These are phyloP conservation scores for Sanghuangporus baumii DNA, from an alignment of 1,284 basidiomycete genomes.

Conservation along the genomic window DNA sequence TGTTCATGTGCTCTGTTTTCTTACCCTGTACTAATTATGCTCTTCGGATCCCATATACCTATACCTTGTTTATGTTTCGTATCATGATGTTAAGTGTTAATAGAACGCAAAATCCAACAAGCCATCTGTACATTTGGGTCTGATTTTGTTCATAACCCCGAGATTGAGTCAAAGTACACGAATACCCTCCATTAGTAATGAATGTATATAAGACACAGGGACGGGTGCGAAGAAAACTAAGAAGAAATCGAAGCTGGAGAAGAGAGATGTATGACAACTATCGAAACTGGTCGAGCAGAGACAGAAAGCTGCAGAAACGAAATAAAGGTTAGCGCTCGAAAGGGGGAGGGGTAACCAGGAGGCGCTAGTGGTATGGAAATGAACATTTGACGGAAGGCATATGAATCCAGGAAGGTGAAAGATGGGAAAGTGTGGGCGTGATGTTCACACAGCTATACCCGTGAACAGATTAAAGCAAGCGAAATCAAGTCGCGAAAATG, in stretches of 20 bases:
- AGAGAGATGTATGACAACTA: background rate
- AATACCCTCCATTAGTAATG: constrained; percentile 16
- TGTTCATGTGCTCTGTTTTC: background rate
- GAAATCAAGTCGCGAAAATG: background rate
- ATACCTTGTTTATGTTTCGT: background rate
- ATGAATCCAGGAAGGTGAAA: background rate
- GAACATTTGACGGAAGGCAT: background rate
- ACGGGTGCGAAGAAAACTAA: background rate
- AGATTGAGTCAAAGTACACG: constrained; percentile 9
- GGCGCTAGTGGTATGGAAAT: background rate
- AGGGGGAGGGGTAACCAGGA: background rate
- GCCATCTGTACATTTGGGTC: background rate
- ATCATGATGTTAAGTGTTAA: background rate
- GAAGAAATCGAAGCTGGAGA: background rate
- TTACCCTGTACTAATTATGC: background rate
- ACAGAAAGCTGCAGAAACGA: background rate
- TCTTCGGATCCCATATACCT: constrained; percentile 1
- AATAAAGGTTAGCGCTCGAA: background rate
- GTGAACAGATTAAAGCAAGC: constrained; percentile 6
- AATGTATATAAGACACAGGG: constrained; percentile 10
- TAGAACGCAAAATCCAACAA: background rate
- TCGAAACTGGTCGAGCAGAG: background rate
- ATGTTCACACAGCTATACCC: background rate
- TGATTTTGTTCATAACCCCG: background rate
- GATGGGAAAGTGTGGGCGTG: background rate